Conservation (phyloP, 768 basidiomycete species). For the Trametes villosa region DNA sequence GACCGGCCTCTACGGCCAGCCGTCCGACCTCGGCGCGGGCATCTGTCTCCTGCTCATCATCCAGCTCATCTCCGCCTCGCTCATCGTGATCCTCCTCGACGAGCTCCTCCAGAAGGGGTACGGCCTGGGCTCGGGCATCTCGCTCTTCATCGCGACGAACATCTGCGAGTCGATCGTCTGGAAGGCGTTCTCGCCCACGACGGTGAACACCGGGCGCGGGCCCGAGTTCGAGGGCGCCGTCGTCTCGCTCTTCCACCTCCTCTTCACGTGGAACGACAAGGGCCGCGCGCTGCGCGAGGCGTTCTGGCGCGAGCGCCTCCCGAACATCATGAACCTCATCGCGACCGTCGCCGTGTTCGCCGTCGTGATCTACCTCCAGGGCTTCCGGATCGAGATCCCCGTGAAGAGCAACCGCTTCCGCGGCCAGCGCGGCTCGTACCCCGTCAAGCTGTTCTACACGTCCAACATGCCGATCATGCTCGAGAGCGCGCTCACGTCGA, state of each 20-base stretch:
- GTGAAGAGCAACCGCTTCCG: constrained; percentile 96
- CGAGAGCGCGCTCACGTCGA: constrained; percentile 88
- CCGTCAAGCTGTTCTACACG: constrained; percentile 98
- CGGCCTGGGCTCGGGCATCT: constrained; percentile 97
- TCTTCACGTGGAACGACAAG: constrained; percentile 99
- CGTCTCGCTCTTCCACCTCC: constrained; percentile 93
- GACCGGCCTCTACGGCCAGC: constrained; percentile 95
- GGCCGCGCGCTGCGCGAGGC: constrained; percentile 95
- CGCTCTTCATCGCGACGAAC: constrained; percentile 99
- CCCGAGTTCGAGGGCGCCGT: constrained; percentile 98
- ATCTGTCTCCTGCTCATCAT: constrained; percentile 97
- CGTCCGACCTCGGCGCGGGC: constrained; percentile 91
- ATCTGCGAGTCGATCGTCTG: constrained; percentile 99
- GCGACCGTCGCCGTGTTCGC: constrained; percentile 92
- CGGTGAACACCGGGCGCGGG: constrained; percentile 96
- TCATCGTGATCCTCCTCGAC: constrained; percentile 98
- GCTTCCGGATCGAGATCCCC: constrained; percentile 98
- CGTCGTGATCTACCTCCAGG: constrained; percentile 96
- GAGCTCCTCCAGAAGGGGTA: constrained; percentile 99
- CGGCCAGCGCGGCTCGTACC: constrained; percentile 95
- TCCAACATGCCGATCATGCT: constrained; percentile 99
- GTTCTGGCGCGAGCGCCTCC: constrained; percentile 96
- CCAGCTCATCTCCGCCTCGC: constrained; percentile 89
- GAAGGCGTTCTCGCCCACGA: constrained; percentile 99
- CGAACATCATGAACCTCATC: constrained; percentile 97